Evolutionary conservation across 768 basidiomycete species (phyloP), one percentile per base, ranked within the genome.

Genomic region (Leucocoprinus birnbaumii): DNA sequence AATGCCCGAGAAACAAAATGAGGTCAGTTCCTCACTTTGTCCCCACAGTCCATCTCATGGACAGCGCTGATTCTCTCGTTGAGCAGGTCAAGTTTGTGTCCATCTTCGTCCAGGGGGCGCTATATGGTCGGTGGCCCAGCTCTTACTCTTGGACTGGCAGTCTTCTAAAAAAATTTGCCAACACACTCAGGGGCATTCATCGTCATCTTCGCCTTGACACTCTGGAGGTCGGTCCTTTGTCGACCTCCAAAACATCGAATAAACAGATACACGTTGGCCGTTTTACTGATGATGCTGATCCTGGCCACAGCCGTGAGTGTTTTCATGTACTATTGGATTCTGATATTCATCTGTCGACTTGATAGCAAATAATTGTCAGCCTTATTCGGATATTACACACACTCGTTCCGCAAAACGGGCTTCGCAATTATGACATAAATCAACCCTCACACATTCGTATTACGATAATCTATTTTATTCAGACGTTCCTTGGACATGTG

Each of bases 401-500:
- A n/a, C n/a, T n/a, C n/a, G n/a, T n/a, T n/a, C n/a, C n/a, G n/a
- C n/a, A n/a, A n/a, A n/a, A n/a, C n/a, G n/a, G n/a, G n/a, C n/a
- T n/a, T n/a, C n/a, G n/a, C n/a, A n/a, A n/a, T n/a, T n/a, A n/a
- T n/a, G n/a, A n/a, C n/a, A n/a, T n/a, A n/a, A n/a, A n/a, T n/a
- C n/a, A 66, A 9, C 66, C 65, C 51, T 68, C 68, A 7, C 65
- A 71, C 41, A 55, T 70, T 8, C 66, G 70, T 49, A 67, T 65
- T 21, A 70, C 67, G 45, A 60, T 66, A 21, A 56, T 72, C 27
- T 73, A 70, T 55, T 53, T 67, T 13, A 58, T 62, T 14, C 73
- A 73, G 57, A 73, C 71, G 0, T 48, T 73, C 25, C 56, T 72
- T 9, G 72, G 71, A 8, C 71, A 73, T 46, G 59, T 63, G 13